These are phyloP conservation scores for Leccinum arenicola DNA, from an alignment of 768 basidiomycete genomes.

Conservation along the genomic window DNA sequence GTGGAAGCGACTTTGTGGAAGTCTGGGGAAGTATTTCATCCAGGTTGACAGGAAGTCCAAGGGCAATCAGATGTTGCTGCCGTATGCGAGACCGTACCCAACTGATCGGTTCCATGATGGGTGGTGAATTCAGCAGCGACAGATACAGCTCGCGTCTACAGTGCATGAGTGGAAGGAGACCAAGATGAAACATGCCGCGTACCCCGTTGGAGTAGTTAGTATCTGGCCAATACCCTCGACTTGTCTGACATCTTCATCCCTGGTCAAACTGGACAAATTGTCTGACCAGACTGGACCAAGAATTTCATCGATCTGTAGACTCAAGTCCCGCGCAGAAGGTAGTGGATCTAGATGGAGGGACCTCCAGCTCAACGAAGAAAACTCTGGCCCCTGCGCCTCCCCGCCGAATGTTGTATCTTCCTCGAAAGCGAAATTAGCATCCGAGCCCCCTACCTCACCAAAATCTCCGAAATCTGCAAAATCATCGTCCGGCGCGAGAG, in stretches of 20 bases:
- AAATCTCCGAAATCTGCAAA: slow-evolving; percentile 90
- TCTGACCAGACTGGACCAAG: slow-evolving; percentile 65
- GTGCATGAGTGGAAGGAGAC: slow-evolving; percentile 22
- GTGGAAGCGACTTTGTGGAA: slow-evolving; percentile 65
- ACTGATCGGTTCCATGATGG: slow-evolving; percentile 80
- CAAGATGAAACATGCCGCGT: slow-evolving; percentile 12
- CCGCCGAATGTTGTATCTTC: slow-evolving; percentile 24
- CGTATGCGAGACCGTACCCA: slow-evolving; percentile 94
- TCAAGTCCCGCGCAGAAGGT: slow-evolving; percentile 54
- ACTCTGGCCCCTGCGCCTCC: slow-evolving; percentile 32
- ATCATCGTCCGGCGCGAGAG: slow-evolving; percentile 57
- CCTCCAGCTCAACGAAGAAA: slow-evolving; percentile 51
- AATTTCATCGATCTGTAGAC: slow-evolving; percentile 61
- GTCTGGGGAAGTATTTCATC: slow-evolving; percentile 83
- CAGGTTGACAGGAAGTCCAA: slow-evolving; percentile 92
- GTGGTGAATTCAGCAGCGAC: slow-evolving; percentile 64
- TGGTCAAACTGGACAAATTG: slow-evolving; percentile 51
- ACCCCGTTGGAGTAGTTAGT: slow-evolving; percentile 76
- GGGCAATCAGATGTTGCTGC: slow-evolving; percentile 83
- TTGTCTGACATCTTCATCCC: slow-evolving; percentile 73
- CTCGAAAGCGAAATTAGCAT: slow-evolving; percentile 38
- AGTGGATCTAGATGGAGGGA: slow-evolving; percentile 64
- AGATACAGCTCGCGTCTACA: slow-evolving; percentile 77
- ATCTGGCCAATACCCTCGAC: slow-evolving; percentile 80
- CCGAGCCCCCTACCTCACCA: slow-evolving; percentile 53